Conservation (phyloP, 2,329 filamentous ascomycete genomes). For the Corniculantispora saksenae region DNA sequence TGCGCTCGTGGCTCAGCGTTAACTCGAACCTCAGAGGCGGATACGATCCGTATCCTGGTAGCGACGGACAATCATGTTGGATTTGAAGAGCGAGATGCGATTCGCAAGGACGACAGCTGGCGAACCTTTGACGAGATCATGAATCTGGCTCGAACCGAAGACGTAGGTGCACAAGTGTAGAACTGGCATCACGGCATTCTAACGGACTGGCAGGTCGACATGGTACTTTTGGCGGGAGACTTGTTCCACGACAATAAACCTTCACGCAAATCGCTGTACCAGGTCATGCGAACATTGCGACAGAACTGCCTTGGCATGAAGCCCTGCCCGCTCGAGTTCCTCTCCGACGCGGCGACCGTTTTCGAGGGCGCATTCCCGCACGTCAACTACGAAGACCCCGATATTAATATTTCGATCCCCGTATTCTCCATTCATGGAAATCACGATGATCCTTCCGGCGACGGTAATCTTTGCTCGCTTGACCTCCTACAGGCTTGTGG, state of each 20-base stretch:
- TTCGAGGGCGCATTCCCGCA: constrained; percentile 89
- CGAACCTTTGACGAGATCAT: constrained; percentile 94
- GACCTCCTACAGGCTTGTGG: constrained; percentile 90
- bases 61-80: constrained; percentile 98
- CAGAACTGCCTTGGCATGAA: constrained; percentile 95
- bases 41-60: constrained; percentile 92
- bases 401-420: constrained; percentile 95
- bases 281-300: constrained; percentile 92
- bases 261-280: constrained; percentile 91
- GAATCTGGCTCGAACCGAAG: constrained; percentile 78
- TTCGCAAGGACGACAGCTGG: constrained; percentile 97
- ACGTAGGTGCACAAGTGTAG: constrained; percentile 51
- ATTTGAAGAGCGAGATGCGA: constrained; percentile 88
- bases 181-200: background rate
- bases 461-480: constrained; percentile 86
- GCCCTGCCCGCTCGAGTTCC: constrained; percentile 90
- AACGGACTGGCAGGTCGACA: constrained; percentile 67
- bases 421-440: constrained; percentile 99
- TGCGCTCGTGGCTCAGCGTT: background rate
- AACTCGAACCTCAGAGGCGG: constrained; percentile 48
- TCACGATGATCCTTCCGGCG: constrained; percentile 96
- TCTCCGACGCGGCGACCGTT: constrained; percentile 88
- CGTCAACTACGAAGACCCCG: constrained; percentile 95
- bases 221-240: constrained; percentile 93
- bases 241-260: constrained; percentile 98